Evolutionary conservation across 331 rosid genomes (phyloP).

Genomic region (Stylosanthes scabra): DNA sequence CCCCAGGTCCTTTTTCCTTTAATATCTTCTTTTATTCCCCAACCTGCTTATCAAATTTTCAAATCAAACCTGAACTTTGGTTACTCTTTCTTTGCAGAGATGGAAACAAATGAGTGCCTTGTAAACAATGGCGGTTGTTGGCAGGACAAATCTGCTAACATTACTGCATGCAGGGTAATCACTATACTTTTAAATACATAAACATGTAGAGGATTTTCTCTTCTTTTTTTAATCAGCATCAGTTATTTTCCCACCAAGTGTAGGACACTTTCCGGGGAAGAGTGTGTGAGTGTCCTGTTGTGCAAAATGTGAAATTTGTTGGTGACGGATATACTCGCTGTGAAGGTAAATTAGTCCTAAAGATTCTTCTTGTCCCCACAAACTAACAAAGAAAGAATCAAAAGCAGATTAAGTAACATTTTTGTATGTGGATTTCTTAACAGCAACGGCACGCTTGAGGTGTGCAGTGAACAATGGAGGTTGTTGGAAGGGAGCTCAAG

Average conservation of each 20-base stretch:
- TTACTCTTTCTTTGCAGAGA: slow-evolving; percentile 53
- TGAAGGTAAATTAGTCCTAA: slow-evolving; percentile 62
- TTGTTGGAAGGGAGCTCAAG: slow-evolving; percentile 78
- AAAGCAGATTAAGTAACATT: background rate
- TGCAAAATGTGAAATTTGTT: slow-evolving; percentile 77
- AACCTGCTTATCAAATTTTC: background rate
- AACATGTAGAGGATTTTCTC: background rate
- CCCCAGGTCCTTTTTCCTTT: slow-evolving; percentile 63
- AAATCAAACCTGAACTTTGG: too few relatives aligned
- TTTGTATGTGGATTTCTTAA: slow-evolving; percentile 22
- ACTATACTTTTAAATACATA: slow-evolving; percentile 7
- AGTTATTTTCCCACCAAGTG: slow-evolving; percentile 19
- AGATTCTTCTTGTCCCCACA: slow-evolving; percentile 9
- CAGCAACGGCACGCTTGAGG: slow-evolving; percentile 85
- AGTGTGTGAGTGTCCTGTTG: slow-evolving; percentile 90
- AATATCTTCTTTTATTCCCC: slow-evolving; percentile 18
- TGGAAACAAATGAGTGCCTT: slow-evolving; percentile 91
- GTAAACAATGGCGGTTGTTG: slow-evolving; percentile 95
- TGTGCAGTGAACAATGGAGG: slow-evolving; percentile 96
- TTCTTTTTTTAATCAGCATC: slow-evolving; percentile 2
- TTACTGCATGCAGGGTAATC: slow-evolving; percentile 95
- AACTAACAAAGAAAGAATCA: slow-evolving; percentile 16
- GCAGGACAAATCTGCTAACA: slow-evolving; percentile 77
- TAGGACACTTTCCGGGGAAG: slow-evolving; percentile 98
- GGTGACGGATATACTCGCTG: slow-evolving; percentile 96